Conservation (phyloP, 2,329 filamentous ascomycete genomes). For the Xylaria polymorpha region DNA sequence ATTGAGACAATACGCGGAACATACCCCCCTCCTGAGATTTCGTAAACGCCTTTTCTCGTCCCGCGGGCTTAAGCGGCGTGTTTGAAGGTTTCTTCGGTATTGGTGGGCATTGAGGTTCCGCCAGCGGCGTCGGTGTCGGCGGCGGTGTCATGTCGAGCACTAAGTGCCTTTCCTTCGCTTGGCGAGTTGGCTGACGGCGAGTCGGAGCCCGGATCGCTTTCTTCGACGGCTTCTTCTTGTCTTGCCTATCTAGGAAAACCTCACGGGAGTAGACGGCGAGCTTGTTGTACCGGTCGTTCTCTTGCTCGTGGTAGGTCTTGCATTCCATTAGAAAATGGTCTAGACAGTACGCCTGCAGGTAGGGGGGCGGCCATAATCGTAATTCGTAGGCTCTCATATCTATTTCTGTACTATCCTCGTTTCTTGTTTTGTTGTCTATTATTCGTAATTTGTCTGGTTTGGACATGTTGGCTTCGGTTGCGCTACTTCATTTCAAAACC, state of each 20-base stretch:
- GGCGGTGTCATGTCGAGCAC: conserved; percentile 3
- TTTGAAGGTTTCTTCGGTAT: neutral
- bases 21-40: conserved; percentile 27
- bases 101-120: neutral
- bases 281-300: conserved; percentile 37
- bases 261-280: conserved; percentile 25
- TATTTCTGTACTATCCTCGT: neutral
- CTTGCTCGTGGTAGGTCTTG: conserved; percentile 43
- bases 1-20: conserved; percentile 12
- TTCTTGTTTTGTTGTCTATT: neutral
- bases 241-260: conserved; percentile 24
- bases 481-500: neutral
- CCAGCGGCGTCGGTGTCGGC: neutral
- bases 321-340: conserved; percentile 47
- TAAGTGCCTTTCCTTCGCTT: conserved; percentile 38
- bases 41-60: conserved; percentile 28
- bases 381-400: conserved; percentile 1
- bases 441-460: neutral
- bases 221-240: conserved; percentile 9
- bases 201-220: conserved; percentile 35
- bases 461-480: neutral
- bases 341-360: conserved; percentile 44
- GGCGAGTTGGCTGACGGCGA: conserved; percentile 42
- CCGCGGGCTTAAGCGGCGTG: conserved; percentile 26
- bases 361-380: conserved; percentile 42